Base-by-base conservation (phyloP, 805 yeast genomes). In the Saccharomyces eubayanus region DNA sequence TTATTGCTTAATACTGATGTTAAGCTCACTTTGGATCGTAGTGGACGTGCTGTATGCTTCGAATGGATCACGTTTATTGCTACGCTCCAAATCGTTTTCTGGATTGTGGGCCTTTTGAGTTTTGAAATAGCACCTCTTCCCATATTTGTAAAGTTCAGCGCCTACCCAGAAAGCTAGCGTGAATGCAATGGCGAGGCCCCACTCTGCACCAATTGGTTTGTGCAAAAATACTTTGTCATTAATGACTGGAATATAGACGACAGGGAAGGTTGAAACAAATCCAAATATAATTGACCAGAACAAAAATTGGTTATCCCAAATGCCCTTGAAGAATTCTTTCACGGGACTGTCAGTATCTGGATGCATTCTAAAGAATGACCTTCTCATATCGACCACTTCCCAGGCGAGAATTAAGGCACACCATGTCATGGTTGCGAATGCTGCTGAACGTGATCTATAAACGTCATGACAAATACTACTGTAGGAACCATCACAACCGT, bases 401-500 rank as follows among this genome's bases (percentile, higher is more conserved):
- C 94, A 87, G 1, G 95, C 94, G 48, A 87, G 73, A 29, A 88
- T 66, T 55, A 89, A 76, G 3, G 92, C 86, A 72, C 91, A 80
- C 95, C 96, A 89, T 0, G 96, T 89, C 84, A 88, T 84, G 1
- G 84, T 80, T 0, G 85, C 85, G 74, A 89, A 89, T 0, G 90
- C 79, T 2, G 86, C 80, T 2, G 95, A 80, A 67, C 96, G 80
- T 3, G 90, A 87, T 61, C 79, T 76, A 71, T 83, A 88, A 11
- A 89, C 96, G 57, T 75, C 69, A 48, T 72, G 62, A 71, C 96
- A 89, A 0, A 71, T 55, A 1, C 64, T 72, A 45, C 72, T 71
- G 51, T 72, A 74, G 29, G 66, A 67, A 29, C 76, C 70, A 68
- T 88, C 88, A 72, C 96, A 88, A 55, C 75, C 70, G 20, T 53